Evolutionary conservation across 257 asterid species (phyloP).

Genomic region (Schizonepeta tenuifolia): DNA sequence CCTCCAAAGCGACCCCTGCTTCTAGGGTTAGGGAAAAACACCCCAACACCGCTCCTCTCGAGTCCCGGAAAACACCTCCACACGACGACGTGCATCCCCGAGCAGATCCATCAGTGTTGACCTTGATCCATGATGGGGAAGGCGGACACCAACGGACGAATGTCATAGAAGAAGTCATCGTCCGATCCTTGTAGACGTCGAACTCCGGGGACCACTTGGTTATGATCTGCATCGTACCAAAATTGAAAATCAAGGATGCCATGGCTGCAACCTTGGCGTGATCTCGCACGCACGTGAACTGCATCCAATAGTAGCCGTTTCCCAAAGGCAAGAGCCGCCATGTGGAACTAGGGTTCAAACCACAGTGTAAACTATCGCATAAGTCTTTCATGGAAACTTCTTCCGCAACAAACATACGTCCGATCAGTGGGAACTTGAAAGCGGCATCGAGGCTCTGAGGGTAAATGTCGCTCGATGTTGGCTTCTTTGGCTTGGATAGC

Average conservation of each 20-base stretch:
- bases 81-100: not conserved
- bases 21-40: not conserved
- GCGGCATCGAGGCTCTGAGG: not conserved
- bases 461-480: not conserved
- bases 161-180: not conserved
- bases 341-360: not conserved
- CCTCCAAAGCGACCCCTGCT: not conserved
- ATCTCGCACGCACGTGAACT: not conserved
- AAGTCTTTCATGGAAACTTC: not conserved
- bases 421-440: not conserved
- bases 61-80: not conserved
- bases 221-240: not conserved
- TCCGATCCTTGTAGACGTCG: not conserved
- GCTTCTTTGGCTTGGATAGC: too few relatives aligned
- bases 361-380: not conserved
- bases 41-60: not conserved
- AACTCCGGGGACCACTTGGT: not conserved
- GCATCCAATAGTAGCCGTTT: not conserved
- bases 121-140: not conserved
- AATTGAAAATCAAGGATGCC: not conserved
- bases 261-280: not conserved
- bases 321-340: not conserved
- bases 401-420: not conserved
- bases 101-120: not conserved
- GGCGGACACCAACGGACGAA: not conserved